Evolutionary conservation across 768 basidiomycete species (phyloP), one percentile per base, ranked within the genome.

Genomic region (Rhodocollybia butyracea): DNA sequence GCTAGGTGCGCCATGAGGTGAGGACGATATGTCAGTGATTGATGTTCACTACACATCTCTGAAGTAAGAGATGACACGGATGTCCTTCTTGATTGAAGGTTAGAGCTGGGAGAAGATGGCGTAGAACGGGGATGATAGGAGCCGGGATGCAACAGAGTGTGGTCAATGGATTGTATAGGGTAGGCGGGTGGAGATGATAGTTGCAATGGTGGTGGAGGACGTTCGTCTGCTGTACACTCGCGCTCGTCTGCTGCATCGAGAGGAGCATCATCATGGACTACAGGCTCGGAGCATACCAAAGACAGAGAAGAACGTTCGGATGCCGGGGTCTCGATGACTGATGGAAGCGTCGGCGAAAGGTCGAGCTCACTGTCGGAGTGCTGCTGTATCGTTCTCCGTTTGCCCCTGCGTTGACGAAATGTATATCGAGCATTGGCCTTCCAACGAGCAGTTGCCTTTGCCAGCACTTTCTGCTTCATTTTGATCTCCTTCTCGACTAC

Each of bases 361-460:
- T 19, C 3, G 45, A 24, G 29, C 21, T 39, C 48, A 11, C 21
- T 22, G 22, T 38, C 13, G 19, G 43, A 40, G n/a, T 7, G 61
- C 24, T 56, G 41, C 27, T 39, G 19, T 51, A 62, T 57, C 38
- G 54, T 62, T n/a, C 59, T 55, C 13, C 76, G 75, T 56, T 71
- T 76, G 31, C 78, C 76, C 56, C 79, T 70, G 54, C 89, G 76
- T 46, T 83, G 81, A 34, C 86, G 80, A 7, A 82, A 81, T n/a
- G 80, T 71, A 55, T 80, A 75, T 26, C 82, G 81, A 10, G 81
- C 77, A 51, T 84, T 83, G 2, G 79, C 81, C 59, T 76, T 83
- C 89, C 89, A 91, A 41, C 85, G 78, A 7, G 82, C 83, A 1
- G 80, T 83, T 2, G 88, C 87, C 57, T 71, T 76, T 0, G 78